Percentiles rank a stretch among this genome's conserved stretches.
Evolutionary conservation across 352 stramenopile species (phyloP).

Genomic region (Pythium phragmiticola): DNA sequence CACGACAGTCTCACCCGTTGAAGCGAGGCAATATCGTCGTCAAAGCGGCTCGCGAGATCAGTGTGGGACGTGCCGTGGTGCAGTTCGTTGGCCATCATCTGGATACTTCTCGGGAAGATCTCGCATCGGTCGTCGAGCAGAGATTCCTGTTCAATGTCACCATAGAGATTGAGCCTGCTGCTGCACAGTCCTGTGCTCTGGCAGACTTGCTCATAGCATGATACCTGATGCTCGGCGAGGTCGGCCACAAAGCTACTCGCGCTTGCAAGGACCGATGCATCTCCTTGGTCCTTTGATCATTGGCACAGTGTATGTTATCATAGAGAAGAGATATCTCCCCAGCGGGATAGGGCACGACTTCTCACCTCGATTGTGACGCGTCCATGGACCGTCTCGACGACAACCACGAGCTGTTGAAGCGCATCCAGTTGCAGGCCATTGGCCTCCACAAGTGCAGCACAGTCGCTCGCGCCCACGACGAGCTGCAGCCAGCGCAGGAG

Average conservation of each 20-base stretch:
- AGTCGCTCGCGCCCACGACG: constrained; percentile 29
- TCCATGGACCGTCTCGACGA: constrained; percentile 46
- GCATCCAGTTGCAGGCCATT: background rate
- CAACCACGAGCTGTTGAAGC: constrained; percentile 16
- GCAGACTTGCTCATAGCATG: no score
- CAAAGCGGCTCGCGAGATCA: constrained; percentile 13
- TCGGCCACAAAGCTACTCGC: constrained; percentile 17
- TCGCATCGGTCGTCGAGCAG: constrained; percentile 36
- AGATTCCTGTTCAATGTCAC: constrained; percentile 17
- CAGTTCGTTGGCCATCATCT: constrained; percentile 32
- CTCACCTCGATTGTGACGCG: constrained; percentile 45
- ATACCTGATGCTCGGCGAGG: constrained; percentile 19
- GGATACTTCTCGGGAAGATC: constrained; percentile 41
- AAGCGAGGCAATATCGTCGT: constrained; percentile 24
- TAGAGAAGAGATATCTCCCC: background rate
- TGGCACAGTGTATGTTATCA: background rate
- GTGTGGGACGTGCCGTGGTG: constrained; percentile 2
- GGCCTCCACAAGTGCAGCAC: constrained; percentile 27
- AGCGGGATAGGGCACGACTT: background rate
- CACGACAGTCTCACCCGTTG: constrained; percentile 8
- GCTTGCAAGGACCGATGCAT: constrained; percentile 1
- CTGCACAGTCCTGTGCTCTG: no score
- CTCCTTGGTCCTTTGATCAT: constrained; percentile 15
- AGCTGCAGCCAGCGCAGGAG: constrained; percentile 37
- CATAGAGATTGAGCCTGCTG: background rate